phyloP scores from a whole-genome alignment of 805 yeast species.

The Sugiyamaella valdiviana region DNA sequence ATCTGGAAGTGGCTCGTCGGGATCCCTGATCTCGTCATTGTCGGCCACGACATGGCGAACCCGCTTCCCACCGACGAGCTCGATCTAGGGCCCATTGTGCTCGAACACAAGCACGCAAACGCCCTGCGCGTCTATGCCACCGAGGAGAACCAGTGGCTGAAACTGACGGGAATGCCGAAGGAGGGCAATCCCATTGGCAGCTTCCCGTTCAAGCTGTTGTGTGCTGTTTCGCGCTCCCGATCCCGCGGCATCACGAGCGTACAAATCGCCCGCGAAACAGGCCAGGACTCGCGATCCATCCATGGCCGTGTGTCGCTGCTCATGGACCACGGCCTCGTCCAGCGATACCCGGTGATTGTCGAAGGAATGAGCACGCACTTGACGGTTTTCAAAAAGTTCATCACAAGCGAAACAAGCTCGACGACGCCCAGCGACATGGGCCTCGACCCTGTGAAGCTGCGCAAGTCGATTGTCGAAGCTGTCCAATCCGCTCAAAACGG shows the following conservation, averaged over 20 bases:
- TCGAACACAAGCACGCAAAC: conserved; percentile 14
- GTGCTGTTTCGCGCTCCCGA: conserved; percentile 36
- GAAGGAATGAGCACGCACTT: conserved; percentile 31
- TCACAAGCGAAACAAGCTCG: conserved; percentile 6
- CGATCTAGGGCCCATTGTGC: conserved; percentile 7
- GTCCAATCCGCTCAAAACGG: conserved; percentile 30
- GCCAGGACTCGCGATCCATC: conserved; percentile 38
- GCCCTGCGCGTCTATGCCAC: conserved; percentile 22
- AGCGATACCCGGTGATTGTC: conserved; percentile 30
- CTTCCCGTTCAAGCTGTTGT: conserved; percentile 35
- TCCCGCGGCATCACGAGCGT: conserved; percentile 33
- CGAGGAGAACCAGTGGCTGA: conserved; percentile 33
- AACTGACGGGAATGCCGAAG: conserved; percentile 31
- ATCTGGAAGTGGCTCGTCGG: conserved; percentile 28
- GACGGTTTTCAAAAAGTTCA: conserved; percentile 30
- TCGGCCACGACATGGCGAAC: conserved; percentile 10
- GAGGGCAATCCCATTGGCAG: conserved; percentile 28
- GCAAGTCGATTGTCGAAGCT: conserved; percentile 24
- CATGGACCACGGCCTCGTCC: conserved; percentile 31
- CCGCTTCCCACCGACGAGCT: conserved; percentile 11
- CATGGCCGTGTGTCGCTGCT: conserved; percentile 32
- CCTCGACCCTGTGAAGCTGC: conserved; percentile 8
- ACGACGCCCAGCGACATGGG: not conserved
- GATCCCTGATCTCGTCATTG: conserved; percentile 16
- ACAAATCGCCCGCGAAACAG: conserved; percentile 32